These are phyloP conservation scores for Trypanosoma grayi DNA, from an alignment of 208 protist genomes.

Conservation along the genomic window DNA sequence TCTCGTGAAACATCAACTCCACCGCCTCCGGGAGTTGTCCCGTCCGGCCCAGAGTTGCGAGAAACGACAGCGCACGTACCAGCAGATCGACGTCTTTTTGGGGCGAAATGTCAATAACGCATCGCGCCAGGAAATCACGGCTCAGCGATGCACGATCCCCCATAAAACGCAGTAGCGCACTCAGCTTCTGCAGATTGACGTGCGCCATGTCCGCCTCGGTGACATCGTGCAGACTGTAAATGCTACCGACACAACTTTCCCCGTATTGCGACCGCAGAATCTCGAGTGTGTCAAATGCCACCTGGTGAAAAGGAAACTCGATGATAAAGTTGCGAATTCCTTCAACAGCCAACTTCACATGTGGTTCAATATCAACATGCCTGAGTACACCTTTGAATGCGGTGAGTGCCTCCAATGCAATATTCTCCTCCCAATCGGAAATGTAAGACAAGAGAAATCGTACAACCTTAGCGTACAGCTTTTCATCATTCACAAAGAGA, in stretches of 20 bases:
- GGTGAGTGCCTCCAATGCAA: conserved; percentile 17
- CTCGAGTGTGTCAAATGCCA: conserved; percentile 59
- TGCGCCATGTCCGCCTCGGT: conserved; percentile 47
- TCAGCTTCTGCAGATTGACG: conserved; percentile 72
- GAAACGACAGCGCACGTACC: conserved; percentile 63
- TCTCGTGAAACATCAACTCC: conserved; percentile 78
- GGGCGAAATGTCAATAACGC: conserved; percentile 48
- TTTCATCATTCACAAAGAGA: conserved; percentile 32
- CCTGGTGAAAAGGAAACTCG: conserved; percentile 17
- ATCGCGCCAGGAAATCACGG: conserved; percentile 34
- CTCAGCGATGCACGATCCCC: conserved; percentile 32
- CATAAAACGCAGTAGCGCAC: conserved; percentile 67
- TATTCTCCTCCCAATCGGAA: conserved; percentile 16
- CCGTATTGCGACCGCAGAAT: conserved; percentile 51
- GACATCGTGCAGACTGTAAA: conserved; percentile 63
- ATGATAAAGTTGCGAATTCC: conserved; percentile 21
- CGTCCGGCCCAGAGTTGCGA: conserved; percentile 67
- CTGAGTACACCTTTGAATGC: conserved; percentile 18
- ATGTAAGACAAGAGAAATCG: conserved; percentile 39
- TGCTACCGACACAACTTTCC: conserved; percentile 34
- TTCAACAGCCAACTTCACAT: conserved; percentile 5
- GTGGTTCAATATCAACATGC: conserved; percentile 9
- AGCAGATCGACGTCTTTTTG: conserved; percentile 38
- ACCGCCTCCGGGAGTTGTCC: conserved; percentile 66
- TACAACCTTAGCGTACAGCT: conserved; percentile 24